Evolutionary conservation across 495 filamentous ascomycete species (phyloP).

Genomic region (Trichoderma reesei): DNA sequence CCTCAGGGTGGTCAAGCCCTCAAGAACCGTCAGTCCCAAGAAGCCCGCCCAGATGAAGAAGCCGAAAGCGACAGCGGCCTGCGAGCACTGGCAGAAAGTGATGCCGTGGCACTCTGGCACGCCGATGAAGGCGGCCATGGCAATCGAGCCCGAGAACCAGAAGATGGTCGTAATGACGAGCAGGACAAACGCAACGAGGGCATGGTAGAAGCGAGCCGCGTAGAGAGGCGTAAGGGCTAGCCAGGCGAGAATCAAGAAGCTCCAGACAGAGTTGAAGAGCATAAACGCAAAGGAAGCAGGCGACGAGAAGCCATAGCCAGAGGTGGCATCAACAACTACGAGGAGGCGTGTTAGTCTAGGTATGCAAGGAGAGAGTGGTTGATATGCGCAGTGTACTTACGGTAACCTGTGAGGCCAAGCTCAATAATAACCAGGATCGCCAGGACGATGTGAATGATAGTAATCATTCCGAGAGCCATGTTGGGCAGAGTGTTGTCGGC

Average conservation of each 20-base stretch:
- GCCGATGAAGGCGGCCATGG: constrained; percentile 52
- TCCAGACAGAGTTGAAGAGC: constrained; percentile 65
- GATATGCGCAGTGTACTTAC: constrained; percentile 35
- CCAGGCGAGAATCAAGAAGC: constrained; percentile 57
- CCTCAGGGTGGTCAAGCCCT: constrained; percentile 13
- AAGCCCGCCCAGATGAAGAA: constrained; percentile 39
- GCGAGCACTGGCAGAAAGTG: constrained; percentile 27
- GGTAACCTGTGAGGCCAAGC: constrained; percentile 60
- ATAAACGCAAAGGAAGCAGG: constrained; percentile 56
- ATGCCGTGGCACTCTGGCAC: constrained; percentile 26
- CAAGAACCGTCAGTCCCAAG: constrained; percentile 27
- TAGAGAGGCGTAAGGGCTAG: constrained; percentile 53
- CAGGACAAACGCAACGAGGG: constrained; percentile 51
- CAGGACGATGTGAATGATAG: constrained; percentile 55
- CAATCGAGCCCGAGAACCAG: constrained; percentile 81
- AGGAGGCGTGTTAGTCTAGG: constrained; percentile 12
- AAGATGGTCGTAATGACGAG: constrained; percentile 71
- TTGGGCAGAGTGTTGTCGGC: constrained; percentile 9
- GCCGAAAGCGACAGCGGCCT: constrained; percentile 38
- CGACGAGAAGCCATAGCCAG: constrained; percentile 23
- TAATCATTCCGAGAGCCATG: constrained; percentile 43
- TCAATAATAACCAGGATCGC: constrained; percentile 58
- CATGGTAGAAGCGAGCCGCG: constrained; percentile 47
- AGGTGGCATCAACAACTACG: constrained; percentile 26
- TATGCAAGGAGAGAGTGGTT: background rate